These are phyloP conservation scores for Stemphylium lycopersici DNA, from an alignment of 2,329 filamentous ascomycete species.

Conservation along the genomic window DNA sequence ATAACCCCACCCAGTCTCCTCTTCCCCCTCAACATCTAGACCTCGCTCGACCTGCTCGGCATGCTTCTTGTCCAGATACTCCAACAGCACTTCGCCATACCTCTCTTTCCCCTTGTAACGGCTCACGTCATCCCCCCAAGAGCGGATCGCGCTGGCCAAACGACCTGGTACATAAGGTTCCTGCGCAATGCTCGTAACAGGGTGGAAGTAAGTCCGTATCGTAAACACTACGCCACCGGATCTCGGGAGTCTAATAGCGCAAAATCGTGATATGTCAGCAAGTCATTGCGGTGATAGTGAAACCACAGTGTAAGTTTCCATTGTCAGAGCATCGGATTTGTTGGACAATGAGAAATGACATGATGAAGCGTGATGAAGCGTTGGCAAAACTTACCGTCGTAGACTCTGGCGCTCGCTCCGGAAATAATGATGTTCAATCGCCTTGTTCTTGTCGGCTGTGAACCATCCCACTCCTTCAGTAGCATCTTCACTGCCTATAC, in stretches of 20 bases:
- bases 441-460: slow-evolving; percentile 71
- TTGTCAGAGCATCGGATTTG: not conserved
- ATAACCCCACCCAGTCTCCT: slow-evolving; percentile 64
- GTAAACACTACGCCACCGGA: slow-evolving; percentile 68
- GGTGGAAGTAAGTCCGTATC: slow-evolving; percentile 80
- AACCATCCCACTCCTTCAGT: slow-evolving; percentile 69
- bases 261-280: not conserved
- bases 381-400: slow-evolving; percentile 52
- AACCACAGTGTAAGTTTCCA: too few relatives aligned
- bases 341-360: not conserved
- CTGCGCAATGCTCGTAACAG: slow-evolving; percentile 68
- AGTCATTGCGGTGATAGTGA: too few relatives aligned
- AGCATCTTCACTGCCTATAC: slow-evolving; percentile 74
- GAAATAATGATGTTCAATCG: slow-evolving; percentile 76
- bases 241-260: slow-evolving; percentile 48
- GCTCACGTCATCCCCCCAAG: slow-evolving; percentile 79
- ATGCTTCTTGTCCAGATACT: slow-evolving; percentile 78
- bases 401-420: slow-evolving; percentile 77
- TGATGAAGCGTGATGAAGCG: not conserved
- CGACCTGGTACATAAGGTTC: slow-evolving; percentile 80
- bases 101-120: slow-evolving; percentile 78
- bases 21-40: slow-evolving; percentile 66
- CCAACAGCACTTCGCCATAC: slow-evolving; percentile 74
- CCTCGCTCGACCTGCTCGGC: slow-evolving; percentile 73
- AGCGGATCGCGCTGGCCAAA: slow-evolving; percentile 77